Evolutionary conservation across 768 basidiomycete genomes (phyloP).

Genomic region (Agaricus blazei): DNA sequence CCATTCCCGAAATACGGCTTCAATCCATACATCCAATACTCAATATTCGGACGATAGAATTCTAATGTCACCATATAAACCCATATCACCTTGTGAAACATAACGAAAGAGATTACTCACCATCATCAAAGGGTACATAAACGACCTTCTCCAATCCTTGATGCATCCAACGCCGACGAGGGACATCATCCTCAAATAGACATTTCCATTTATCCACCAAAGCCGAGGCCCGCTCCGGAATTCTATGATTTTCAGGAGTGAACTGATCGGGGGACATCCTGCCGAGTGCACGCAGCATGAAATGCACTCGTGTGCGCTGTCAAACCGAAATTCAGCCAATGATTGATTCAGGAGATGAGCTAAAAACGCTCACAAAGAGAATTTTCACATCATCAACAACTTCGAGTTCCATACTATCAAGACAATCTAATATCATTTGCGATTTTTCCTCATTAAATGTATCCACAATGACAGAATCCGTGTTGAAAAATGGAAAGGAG

Average conservation of each 20-base stretch:
- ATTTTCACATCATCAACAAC: background rate
- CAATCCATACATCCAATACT: slow-evolving; percentile 2
- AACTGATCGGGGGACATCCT: slow-evolving; percentile 11
- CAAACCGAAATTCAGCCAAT: background rate
- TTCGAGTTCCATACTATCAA: background rate
- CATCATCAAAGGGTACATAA: slow-evolving; percentile 16
- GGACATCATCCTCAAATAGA: slow-evolving; percentile 10
- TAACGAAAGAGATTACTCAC: slow-evolving; percentile 5
- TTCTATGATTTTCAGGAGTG: slow-evolving; percentile 3
- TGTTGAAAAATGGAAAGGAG: background rate
- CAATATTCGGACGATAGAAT: background rate
- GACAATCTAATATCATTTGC: background rate
- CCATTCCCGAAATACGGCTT: background rate
- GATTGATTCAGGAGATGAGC: background rate
- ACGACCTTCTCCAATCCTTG: slow-evolving; percentile 12
- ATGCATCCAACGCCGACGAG: slow-evolving; percentile 15
- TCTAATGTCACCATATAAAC: background rate
- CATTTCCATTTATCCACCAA: slow-evolving; percentile 17
- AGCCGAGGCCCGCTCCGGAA: slow-evolving; percentile 7
- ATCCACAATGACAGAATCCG: background rate
- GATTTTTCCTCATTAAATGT: background rate
- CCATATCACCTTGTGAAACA: background rate
- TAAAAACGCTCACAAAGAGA: background rate
- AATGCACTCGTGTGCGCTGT: background rate
- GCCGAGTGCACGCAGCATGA: slow-evolving; percentile 5